Conservation (phyloP, 768 basidiomycete genomes). For the Termitomyces sp. region DNA sequence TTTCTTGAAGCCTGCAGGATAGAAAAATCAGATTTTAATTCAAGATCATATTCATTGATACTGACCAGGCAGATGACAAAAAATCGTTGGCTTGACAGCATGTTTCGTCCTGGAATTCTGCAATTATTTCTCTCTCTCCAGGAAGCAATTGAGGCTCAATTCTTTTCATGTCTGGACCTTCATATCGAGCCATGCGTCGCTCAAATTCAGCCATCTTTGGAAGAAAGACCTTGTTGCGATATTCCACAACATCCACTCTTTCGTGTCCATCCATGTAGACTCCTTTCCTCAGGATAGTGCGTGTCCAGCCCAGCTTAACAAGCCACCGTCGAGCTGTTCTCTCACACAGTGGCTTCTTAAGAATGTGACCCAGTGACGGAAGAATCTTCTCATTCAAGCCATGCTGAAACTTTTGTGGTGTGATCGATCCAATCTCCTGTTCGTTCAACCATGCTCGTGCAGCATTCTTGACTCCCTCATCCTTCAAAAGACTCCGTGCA, state of each 20-base stretch:
- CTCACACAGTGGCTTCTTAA: slow-evolving; percentile 19
- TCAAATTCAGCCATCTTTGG: slow-evolving; percentile 6
- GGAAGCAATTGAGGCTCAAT: background rate
- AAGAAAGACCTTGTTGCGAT: background rate
- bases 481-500: background rate
- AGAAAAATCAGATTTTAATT: background rate
- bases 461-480: background rate
- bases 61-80: background rate
- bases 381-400: slow-evolving; percentile 25
- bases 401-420: slow-evolving; percentile 18
- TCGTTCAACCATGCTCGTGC: slow-evolving; percentile 16
- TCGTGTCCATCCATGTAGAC: slow-evolving; percentile 23
- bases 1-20: background rate
- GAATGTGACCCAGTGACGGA: slow-evolving; percentile 21
- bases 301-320: slow-evolving; percentile 17
- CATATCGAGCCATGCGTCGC: slow-evolving; percentile 1
- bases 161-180: background rate
- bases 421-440: slow-evolving; percentile 24
- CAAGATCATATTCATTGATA: background rate
- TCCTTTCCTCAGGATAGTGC: slow-evolving; percentile 16
- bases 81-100: background rate
- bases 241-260: background rate
- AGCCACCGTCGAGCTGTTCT: slow-evolving; percentile 35
- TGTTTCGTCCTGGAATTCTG: background rate
- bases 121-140: background rate